Base-by-base conservation (phyloP, 371 early-diverging fungal genomes). In the Mucor plumbeus region DNA sequence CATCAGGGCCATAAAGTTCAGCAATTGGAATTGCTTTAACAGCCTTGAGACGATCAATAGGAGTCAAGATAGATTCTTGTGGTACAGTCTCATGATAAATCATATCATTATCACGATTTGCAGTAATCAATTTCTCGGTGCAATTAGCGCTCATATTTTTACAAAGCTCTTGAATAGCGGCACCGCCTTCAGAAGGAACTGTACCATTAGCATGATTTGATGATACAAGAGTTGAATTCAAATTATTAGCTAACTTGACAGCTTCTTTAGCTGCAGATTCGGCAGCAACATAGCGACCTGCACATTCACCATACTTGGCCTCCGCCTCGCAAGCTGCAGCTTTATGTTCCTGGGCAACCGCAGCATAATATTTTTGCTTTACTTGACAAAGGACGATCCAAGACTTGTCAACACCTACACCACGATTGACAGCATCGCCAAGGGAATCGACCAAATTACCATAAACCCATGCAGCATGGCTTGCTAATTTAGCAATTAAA, bases 31-130 rank as follows among this genome's bases (percentile, higher is more conserved):
- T 84, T 0, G 36, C 71, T 69, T 92, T 93, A 63, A 91, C 94
- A 0, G 90, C 90, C 55, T 87, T 87, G 31, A 93, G 64, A 63
- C 94, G 94, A 40, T 96, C 96, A 7, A 97, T 84, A 4, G 94
- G 87, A 0, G 91, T 81, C 13, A 98, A 76, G 4, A 92, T 85
- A 48, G 91, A 90, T 59, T 85, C 88, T 67, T 87, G 88, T 7
- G 97, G 97, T 0, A 95, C 94, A 0, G 87, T 67, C 44, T 93
- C 96, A 79, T 96, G 94, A 75, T 99, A 99, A 48, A 99, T 91
- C 78, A 98, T 79, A 70, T 99, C 99, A 68, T 99, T 99, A 81
- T 98, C 99, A 44, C 91, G 90, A 15, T 82, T 81, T 0, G 90
- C 88, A 4, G 76, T 70, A 0, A 75, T 72, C 62, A 85, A 80